A percentile compares a stretch with the other conserved stretches of the same genome.
These are phyloP conservation scores for Xerocomus spinulosus DNA, from an alignment of 768 basidiomycete genomes.

Conservation along the genomic window DNA sequence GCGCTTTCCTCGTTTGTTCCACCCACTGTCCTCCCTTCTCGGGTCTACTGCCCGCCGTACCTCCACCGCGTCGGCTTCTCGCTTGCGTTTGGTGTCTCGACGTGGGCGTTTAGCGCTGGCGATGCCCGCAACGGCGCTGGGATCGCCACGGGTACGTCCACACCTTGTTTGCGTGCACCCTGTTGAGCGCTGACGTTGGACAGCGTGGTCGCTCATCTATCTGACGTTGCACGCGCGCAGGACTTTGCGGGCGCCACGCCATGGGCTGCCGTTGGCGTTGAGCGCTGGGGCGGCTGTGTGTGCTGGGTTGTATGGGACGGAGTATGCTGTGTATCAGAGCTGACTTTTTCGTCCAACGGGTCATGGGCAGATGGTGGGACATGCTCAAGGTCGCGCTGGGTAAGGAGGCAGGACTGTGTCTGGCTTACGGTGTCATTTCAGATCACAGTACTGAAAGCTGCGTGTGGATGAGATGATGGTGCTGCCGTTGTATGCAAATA, in stretches of 20 bases:
- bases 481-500: too few relatives aligned
- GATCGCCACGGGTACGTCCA: constrained; percentile 31
- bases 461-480: too few relatives aligned
- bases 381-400: too few relatives aligned
- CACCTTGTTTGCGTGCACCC: neutral
- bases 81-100: constrained; percentile 40
- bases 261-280: constrained; percentile 33
- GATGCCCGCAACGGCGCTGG: constrained; percentile 44
- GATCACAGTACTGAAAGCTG: too few relatives aligned
- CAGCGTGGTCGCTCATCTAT: constrained; percentile 46
- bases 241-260: constrained; percentile 30
- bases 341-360: too few relatives aligned
- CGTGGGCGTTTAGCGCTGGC: constrained; percentile 38
- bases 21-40: constrained; percentile 26
- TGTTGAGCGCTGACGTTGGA: neutral
- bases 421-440: too few relatives aligned
- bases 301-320: constrained; percentile 26
- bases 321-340: constrained; percentile 27
- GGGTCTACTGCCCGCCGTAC: constrained; percentile 37
- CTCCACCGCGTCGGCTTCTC: constrained; percentile 42
- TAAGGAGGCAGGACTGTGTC: too few relatives aligned
- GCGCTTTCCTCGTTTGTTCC: constrained; percentile 35
- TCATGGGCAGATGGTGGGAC: too few relatives aligned
- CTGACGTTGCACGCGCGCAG: constrained; percentile 37
- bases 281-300: constrained; percentile 27